These are phyloP conservation scores for Xylariaceae sp. DNA, from an alignment of 2,329 filamentous ascomycete species.

Conservation along the genomic window DNA sequence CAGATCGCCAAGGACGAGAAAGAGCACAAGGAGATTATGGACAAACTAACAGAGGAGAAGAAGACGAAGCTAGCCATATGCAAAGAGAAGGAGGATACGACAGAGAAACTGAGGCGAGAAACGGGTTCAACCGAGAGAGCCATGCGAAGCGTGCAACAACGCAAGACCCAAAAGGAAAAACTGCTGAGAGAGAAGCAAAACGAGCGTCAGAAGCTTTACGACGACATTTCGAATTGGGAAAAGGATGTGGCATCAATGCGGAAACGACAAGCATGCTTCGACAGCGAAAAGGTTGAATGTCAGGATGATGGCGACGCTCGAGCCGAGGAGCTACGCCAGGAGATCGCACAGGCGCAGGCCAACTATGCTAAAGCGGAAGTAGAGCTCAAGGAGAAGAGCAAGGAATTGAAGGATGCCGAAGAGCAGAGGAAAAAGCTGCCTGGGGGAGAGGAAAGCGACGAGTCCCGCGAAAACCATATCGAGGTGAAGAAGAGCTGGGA, in stretches of 20 bases:
- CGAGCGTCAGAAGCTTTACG: conserved; percentile 61
- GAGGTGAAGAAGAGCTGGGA: conserved; percentile 51
- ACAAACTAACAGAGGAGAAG: conserved; percentile 67
- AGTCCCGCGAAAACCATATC: conserved; percentile 42
- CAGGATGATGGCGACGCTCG: conserved; percentile 45
- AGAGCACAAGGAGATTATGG: conserved; percentile 58
- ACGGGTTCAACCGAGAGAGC: conserved; percentile 72
- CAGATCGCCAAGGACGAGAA: conserved; percentile 65
- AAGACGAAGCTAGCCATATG: conserved; percentile 69
- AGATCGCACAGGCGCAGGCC: conserved; percentile 56
- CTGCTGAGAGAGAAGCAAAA: conserved; percentile 59
- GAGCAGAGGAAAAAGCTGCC: conserved; percentile 58
- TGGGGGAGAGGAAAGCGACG: conserved; percentile 53
- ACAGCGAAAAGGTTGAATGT: conserved; percentile 43
- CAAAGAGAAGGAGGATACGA: conserved; percentile 87
- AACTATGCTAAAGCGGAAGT: conserved; percentile 60
- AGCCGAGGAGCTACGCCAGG: conserved; percentile 42
- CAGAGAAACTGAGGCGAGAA: conserved; percentile 73
- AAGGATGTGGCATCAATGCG: conserved; percentile 54
- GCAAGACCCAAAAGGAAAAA: conserved; percentile 71
- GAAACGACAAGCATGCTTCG: conserved; percentile 45
- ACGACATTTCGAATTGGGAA: conserved; percentile 63
- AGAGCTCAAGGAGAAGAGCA: conserved; percentile 63
- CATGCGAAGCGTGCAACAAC: conserved; percentile 73
- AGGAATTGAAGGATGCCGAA: conserved; percentile 66